phyloP scores from a whole-genome alignment of 2,329 filamentous ascomycete species.

The Cladosporium sp. region DNA sequence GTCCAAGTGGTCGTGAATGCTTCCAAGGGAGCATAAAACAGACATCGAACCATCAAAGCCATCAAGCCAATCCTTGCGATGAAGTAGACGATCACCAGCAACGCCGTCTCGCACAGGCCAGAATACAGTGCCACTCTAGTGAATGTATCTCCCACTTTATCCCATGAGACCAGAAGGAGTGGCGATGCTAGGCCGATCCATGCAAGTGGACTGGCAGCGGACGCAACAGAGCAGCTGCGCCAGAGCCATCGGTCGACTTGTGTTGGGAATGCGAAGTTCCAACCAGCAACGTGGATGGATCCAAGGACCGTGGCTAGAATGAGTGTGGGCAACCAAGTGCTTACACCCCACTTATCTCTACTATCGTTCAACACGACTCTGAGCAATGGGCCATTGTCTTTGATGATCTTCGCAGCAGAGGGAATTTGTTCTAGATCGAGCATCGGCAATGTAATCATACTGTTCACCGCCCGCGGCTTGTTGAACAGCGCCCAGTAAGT shows the following conservation, averaged over 20 bases:
- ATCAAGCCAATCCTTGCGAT: not conserved
- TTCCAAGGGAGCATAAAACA: not conserved
- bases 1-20: conserved; percentile 5
- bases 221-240: conserved; percentile 11
- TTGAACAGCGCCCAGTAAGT: conserved; percentile 5
- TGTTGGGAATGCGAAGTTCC: conserved; percentile 16
- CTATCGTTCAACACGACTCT: not conserved
- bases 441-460: not conserved
- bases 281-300: conserved; percentile 14
- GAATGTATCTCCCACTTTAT: not conserved
- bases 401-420: not conserved
- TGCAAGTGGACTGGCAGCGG: not conserved
- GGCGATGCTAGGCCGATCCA: not conserved
- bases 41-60: conserved; percentile 1
- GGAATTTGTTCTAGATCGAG: not conserved
- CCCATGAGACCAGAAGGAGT: not conserved
- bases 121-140: not conserved
- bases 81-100: not conserved
- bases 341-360: not conserved
- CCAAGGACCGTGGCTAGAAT: conserved; percentile 8
- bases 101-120: not conserved
- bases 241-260: conserved; percentile 13
- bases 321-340: not conserved
- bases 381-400: not conserved
- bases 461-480: conserved; percentile 8